Evolutionary conservation across 129 eudicot species (phyloP), one percentile per base, ranked within the genome.

Genomic region (Flaveria bidentis): DNA sequence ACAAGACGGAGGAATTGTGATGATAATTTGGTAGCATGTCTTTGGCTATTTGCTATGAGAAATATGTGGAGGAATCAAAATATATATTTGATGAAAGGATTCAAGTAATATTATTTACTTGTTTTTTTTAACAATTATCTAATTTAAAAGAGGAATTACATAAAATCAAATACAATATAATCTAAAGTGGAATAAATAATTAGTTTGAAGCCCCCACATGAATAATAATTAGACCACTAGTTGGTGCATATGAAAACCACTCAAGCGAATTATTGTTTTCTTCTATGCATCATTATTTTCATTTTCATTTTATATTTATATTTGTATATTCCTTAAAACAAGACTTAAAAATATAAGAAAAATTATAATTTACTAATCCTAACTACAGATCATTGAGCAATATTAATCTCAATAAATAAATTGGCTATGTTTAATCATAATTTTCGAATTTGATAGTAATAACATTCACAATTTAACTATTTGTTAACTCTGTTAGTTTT

Each of bases 41-140:
- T 77, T 77, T 77, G 81, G 75, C 71, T 41, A 69, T 77, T 77
- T 77, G 68, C 28, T 15, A 10, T 10, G 20, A 55, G 67, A 77
- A 66, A 67, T 67, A 33, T 64, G 72, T 65, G 53, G 47, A 49
- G 41, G 65, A 47, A 63, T 30, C 66, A 65, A 65, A 76, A 6
- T 50, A 26, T 13, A 18, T 46, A 15, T 61, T 39, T 16, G 46
- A 74, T 9, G 33, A 75, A 46, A n/a, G 11, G 36, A 47, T n/a
- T n/a, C 5, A 30, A 25, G 49, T 28, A 26, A n/a, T 62, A 41
- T 46, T 62, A 30, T 62, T 46, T 42, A 46, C 57, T 41, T 9
- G 18, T 39, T 39, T 66, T 33, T 9, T 9, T 9, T 14, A n/a
- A 39, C 39, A n/a, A 9, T 63, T 63, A 30, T 63, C 15, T 30